These are phyloP conservation scores for Saturnispora sanitii DNA, from an alignment of 805 yeast genomes.

Conservation along the genomic window DNA sequence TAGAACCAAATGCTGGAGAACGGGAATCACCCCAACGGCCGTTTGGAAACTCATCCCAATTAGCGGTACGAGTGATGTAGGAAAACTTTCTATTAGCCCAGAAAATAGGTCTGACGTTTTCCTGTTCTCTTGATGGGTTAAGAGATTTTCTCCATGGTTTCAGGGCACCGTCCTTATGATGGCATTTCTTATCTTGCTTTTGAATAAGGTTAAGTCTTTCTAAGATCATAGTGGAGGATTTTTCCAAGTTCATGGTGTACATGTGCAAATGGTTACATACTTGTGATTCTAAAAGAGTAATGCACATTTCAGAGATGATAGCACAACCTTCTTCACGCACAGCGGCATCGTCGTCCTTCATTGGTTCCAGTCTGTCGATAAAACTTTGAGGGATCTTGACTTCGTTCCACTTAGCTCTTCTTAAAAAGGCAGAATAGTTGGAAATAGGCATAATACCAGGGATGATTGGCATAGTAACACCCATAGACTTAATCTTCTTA, in stretches of 20 bases:
- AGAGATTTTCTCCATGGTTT: conserved; percentile 91
- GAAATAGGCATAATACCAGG: conserved; percentile 99
- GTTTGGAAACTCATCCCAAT: conserved; percentile 97
- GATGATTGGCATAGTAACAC: conserved; percentile 76
- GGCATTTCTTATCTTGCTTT: conserved; percentile 15
- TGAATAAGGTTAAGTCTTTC: conserved; percentile 54
- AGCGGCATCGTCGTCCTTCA: conserved; percentile 80
- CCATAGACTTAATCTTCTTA: conserved; percentile 51
- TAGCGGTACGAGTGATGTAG: conserved; percentile 78
- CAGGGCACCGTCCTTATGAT: conserved; percentile 17
- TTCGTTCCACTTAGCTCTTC: conserved; percentile 94
- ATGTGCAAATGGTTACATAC: conserved; percentile 81
- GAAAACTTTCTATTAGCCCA: conserved; percentile 93
- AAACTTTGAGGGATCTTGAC: conserved; percentile 71
- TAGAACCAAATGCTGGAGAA: conserved; percentile 93
- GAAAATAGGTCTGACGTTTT: conserved; percentile 85
- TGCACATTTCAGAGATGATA: conserved; percentile 77
- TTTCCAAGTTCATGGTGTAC: conserved; percentile 95
- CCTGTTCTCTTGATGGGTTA: conserved; percentile 69
- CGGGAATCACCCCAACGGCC: conserved; percentile 98
- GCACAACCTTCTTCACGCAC: conserved; percentile 83
- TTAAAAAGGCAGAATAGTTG: conserved; percentile 83
- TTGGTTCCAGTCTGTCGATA: conserved; percentile 59
- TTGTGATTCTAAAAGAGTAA: conserved; percentile 57
- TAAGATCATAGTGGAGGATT: conserved; percentile 78